Evolutionary conservation across 2,329 filamentous ascomycete species (phyloP), one percentile per base, ranked within the genome.

Genomic region (Trichophyton verrucosum): DNA sequence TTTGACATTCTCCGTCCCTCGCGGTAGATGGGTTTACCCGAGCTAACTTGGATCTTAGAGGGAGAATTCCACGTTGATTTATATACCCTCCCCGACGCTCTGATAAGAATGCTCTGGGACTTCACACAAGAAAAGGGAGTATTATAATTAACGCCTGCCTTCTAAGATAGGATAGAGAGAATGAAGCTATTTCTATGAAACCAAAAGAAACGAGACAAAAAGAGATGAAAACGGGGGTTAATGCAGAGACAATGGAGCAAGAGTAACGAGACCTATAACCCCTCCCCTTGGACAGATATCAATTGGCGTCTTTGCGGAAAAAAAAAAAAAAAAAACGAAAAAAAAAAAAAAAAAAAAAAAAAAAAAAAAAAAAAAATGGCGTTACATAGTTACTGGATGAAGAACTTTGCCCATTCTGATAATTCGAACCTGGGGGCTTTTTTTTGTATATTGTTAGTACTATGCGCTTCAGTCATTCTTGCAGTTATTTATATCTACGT

Each of bases 11-110:
- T 24, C 24, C 24, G 3, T 5, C 24, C 24, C 1, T 3, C 24
- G 24, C 24, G 3, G 24, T 3, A 24, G 24, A 3, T 24, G 24
- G 40, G 72, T 66, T 68, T 64, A 60, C 70, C 20, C 40, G 69
- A 66, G 74, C 68, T 71, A 74, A 61, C 51, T 51, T n/a, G 20
- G 20, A 24, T 5, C 56, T 57, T 69, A 89, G 91, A 91, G 70
- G 94, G 94, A 70, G 94, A 99, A 77, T 99, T 99, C 78, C 94
- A 96, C 63, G 92, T 99, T 67, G 94, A 99, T 71, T 82, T 99
- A 62, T 97, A 96, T 77, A 97, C 94, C n/a, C 84, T 99, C 65
- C 91, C 94, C 0, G 94, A 97, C 66, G 77, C 79, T 30, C 81
- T 97, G 42, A 87, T 94, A 72, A 95, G 94, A 75, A 91, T 90